phyloP scores from a whole-genome alignment of 1,139 yeast genomes.

The Suhomyces taliae region DNA sequence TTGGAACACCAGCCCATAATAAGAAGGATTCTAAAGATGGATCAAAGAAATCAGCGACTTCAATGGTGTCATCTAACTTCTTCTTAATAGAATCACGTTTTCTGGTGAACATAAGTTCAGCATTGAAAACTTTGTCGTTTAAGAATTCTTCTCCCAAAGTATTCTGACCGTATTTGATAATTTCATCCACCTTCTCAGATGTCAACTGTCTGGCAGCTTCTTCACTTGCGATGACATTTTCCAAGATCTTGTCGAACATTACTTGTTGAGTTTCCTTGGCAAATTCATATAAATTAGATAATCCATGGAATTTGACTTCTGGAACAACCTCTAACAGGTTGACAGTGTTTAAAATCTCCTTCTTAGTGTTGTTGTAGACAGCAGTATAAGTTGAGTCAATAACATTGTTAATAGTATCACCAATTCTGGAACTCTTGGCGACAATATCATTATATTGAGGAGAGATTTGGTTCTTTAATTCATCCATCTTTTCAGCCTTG shows the following conservation, averaged over 20 bases:
- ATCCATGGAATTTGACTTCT: slow-evolving; percentile 54
- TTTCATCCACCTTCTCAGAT: slow-evolving; percentile 55
- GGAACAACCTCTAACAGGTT: slow-evolving; percentile 52
- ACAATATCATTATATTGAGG: slow-evolving; percentile 65
- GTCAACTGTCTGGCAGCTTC: slow-evolving; percentile 65
- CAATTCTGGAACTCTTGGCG: slow-evolving; percentile 51
- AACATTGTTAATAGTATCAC: slow-evolving; percentile 59
- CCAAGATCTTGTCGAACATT: slow-evolving; percentile 63
- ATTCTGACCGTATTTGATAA: slow-evolving; percentile 62
- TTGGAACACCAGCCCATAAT: slow-evolving; percentile 44
- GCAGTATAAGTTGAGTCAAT: slow-evolving; percentile 62
- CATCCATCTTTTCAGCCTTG: slow-evolving; percentile 42
- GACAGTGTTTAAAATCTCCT: slow-evolving; percentile 54
- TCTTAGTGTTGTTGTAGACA: slow-evolving; percentile 62
- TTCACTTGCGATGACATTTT: slow-evolving; percentile 68
- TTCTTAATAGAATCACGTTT: slow-evolving; percentile 63
- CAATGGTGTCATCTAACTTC: slow-evolving; percentile 58
- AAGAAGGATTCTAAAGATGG: slow-evolving; percentile 63
- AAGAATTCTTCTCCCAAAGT: slow-evolving; percentile 59
- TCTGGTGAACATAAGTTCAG: slow-evolving; percentile 82
- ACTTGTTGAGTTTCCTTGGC: slow-evolving; percentile 68
- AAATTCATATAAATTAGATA: slow-evolving; percentile 67
- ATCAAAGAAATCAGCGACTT: slow-evolving; percentile 72
- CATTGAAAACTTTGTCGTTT: slow-evolving; percentile 67
- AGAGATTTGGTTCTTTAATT: slow-evolving; percentile 50